Evolutionary conservation across 805 yeast genomes (phyloP).

Genomic region (Metschnikowia gruessii): DNA sequence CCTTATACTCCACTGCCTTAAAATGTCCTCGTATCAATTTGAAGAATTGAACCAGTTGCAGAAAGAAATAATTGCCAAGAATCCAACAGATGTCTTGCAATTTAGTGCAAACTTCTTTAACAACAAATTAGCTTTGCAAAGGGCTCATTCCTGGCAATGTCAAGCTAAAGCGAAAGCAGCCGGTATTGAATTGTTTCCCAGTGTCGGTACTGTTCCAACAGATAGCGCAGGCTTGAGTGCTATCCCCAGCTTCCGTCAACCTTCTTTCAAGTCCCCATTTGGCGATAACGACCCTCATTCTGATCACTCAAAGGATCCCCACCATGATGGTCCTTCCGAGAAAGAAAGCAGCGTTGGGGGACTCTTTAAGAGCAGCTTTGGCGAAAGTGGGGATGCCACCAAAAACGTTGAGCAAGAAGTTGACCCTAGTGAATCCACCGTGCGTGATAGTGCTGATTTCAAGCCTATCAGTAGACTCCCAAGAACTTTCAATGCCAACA

Average conservation of each 20-base stretch:
- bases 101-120: slow-evolving; percentile 75
- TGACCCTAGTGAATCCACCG: slow-evolving; percentile 17
- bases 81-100: slow-evolving; percentile 69
- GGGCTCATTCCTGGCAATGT: slow-evolving; percentile 50
- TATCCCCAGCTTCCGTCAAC: slow-evolving; percentile 34
- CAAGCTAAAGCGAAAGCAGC: slow-evolving; percentile 47
- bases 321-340: slow-evolving; percentile 14
- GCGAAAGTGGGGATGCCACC: slow-evolving; percentile 12
- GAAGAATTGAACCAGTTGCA: slow-evolving; percentile 64
- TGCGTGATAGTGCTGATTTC: slow-evolving; percentile 15
- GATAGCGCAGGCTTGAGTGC: slow-evolving; percentile 29
- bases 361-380: slow-evolving; percentile 30
- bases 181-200: slow-evolving; percentile 48
- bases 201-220: slow-evolving; percentile 34
- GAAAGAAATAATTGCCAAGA: slow-evolving; percentile 46
- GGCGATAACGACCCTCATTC: slow-evolving; percentile 64
- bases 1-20: neutral
- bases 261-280: slow-evolving; percentile 60
- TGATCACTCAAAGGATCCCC: slow-evolving; percentile 36
- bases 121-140: slow-evolving; percentile 56
- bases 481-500: slow-evolving; percentile 64
- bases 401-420: slow-evolving; percentile 21
- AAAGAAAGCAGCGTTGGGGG: slow-evolving; percentile 13
- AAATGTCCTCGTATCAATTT: slow-evolving; percentile 20
- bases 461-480: slow-evolving; percentile 43